Percentiles rank a stretch among this genome's conserved stretches.
phyloP scores from a whole-genome alignment of 306 rosid species.

The Prunus padus region DNA sequence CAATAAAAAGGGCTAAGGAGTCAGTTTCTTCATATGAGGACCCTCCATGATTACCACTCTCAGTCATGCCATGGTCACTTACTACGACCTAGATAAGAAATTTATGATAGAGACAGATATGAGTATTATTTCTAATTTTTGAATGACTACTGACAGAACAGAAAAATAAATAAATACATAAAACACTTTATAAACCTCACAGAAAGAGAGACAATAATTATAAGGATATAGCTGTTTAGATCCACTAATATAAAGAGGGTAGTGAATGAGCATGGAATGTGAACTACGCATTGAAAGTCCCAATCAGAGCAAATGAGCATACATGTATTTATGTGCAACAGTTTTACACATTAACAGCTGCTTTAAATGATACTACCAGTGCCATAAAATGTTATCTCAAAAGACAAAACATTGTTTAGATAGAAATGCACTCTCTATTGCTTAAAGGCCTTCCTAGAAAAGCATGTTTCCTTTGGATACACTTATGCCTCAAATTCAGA shows the following conservation, averaged over 20 bases:
- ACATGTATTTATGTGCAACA: background rate
- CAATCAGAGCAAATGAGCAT: background rate
- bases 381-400: constrained; percentile 6
- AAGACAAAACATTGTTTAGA: constrained; percentile 11
- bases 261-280: background rate
- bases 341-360: constrained; percentile 3
- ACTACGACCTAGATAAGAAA: constrained; percentile 56
- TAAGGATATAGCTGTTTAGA: background rate
- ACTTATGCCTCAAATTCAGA: background rate
- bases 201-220: background rate
- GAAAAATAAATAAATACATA: background rate
- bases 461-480: background rate
- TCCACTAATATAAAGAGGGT: background rate
- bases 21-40: constrained; percentile 88
- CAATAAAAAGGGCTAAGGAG: constrained; percentile 74
- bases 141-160: constrained; percentile 13
- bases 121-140: background rate
- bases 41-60: constrained; percentile 91
- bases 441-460: background rate
- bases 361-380: background rate
- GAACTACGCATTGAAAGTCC: background rate
- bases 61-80: constrained; percentile 99
- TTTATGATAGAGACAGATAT: constrained; percentile 17
- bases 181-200: background rate
- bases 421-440: background rate